Evolutionary conservation across 495 filamentous ascomycete genomes (phyloP).

Genomic region (Neurospora discreta): DNA sequence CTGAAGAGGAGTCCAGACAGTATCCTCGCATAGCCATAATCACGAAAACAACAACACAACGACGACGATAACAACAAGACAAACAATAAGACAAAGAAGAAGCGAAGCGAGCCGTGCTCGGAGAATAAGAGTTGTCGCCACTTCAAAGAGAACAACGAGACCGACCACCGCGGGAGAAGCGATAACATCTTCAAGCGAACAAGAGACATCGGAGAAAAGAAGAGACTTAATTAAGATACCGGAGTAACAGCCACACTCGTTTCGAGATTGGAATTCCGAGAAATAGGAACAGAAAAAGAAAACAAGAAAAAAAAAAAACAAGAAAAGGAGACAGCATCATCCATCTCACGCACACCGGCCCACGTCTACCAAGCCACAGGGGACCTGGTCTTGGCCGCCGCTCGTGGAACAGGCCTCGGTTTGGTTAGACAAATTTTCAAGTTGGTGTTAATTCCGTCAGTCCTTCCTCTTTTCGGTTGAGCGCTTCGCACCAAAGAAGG

Average conservation of each 20-base stretch:
- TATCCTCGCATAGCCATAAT: not conserved
- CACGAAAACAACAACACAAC: not conserved
- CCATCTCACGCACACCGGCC: not conserved
- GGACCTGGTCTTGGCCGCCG: not conserved
- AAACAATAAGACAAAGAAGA: not conserved
- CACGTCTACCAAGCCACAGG: not conserved
- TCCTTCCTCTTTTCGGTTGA: conserved; percentile 15
- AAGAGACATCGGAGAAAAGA: not conserved
- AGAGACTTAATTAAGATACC: not conserved
- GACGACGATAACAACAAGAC: not conserved
- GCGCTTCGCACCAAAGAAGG: conserved; percentile 17
- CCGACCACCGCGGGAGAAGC: not conserved
- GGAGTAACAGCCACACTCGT: not conserved
- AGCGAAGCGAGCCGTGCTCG: not conserved
- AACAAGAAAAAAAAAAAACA: not conserved
- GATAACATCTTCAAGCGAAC: not conserved
- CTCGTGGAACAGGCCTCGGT: not conserved
- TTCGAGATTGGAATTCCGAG: not conserved
- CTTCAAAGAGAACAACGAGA: not conserved
- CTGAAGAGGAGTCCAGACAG: not conserved
- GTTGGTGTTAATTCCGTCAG: not conserved
- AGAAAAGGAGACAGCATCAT: not conserved
- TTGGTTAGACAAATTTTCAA: not conserved
- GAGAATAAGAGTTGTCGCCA: not conserved
- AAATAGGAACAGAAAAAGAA: not conserved